Conservation (phyloP, 306 rosid species). For the Acacia crassicarpa region DNA sequence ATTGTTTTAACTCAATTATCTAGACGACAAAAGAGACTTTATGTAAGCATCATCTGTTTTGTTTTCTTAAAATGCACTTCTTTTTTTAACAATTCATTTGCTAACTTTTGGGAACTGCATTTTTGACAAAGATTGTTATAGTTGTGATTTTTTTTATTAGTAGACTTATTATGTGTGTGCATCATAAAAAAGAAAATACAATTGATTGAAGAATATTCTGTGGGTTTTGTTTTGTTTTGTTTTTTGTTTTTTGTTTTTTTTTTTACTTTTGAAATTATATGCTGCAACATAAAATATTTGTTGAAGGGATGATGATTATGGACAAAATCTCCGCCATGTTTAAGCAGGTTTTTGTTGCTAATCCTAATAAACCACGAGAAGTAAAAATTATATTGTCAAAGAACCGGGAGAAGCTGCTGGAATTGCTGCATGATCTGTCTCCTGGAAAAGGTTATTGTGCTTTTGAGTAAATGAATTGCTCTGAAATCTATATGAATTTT, state of each 20-base stretch:
- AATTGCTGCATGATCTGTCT: slow-evolving; percentile 73
- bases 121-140: not conserved
- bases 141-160: not conserved
- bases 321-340: not conserved
- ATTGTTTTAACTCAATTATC: not conserved
- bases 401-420: slow-evolving; percentile 76
- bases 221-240: too few species aligned
- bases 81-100: not conserved
- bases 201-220: not conserved
- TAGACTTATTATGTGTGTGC: not conserved
- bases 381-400: slow-evolving; percentile 73
- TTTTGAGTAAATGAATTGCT: slow-evolving; percentile 22
- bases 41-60: slow-evolving; percentile 1
- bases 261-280: not conserved
- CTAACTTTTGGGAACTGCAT: not conserved
- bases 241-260: not conserved
- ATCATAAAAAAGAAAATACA: not conserved
- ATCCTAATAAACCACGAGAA: slow-evolving; percentile 85
- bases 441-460: slow-evolving; percentile 72
- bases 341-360: slow-evolving; percentile 89
- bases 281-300: not conserved
- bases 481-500: not conserved
- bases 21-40: slow-evolving; percentile 1
- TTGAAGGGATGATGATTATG: slow-evolving; percentile 1
- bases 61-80: not conserved